Evolutionary conservation across 2,329 filamentous ascomycete genomes (phyloP).

Genomic region (Botrytis sinoallii): DNA sequence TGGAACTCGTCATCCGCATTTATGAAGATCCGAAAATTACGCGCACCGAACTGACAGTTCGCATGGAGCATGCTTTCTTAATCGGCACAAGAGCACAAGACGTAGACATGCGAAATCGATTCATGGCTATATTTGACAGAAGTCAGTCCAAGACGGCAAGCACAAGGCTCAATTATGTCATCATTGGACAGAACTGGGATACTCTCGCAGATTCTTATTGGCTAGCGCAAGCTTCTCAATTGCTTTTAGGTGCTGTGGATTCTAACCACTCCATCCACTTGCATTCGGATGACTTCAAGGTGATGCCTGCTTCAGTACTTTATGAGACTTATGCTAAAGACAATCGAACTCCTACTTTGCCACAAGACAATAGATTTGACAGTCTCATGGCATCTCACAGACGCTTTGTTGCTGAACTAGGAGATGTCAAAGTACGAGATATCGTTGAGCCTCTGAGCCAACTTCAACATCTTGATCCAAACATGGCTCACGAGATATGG

Average conservation of each 20-base stretch:
- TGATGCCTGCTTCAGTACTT: constrained; percentile 69
- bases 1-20: constrained; percentile 93
- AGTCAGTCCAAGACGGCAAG: constrained; percentile 91
- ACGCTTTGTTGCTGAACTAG: constrained; percentile 78
- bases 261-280: constrained; percentile 76
- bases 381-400: constrained; percentile 72
- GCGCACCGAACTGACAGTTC: constrained; percentile 89
- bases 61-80: constrained; percentile 96
- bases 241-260: constrained; percentile 88
- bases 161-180: constrained; percentile 82
- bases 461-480: constrained; percentile 82
- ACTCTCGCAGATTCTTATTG: constrained; percentile 93
- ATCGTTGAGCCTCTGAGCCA: constrained; percentile 86
- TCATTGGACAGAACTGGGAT: constrained; percentile 95
- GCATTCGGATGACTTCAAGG: constrained; percentile 78
- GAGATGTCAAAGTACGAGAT: constrained; percentile 83
- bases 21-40: constrained; percentile 98
- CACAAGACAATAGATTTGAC: constrained; percentile 81
- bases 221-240: constrained; percentile 90
- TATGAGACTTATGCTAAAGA: constrained; percentile 75
- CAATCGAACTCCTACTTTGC: constrained; percentile 57
- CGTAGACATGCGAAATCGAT: constrained; percentile 94
- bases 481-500: constrained; percentile 87
- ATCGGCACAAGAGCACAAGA: constrained; percentile 91
- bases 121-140: constrained; percentile 94